A percentile compares a stretch with the other conserved stretches of the same genome.
These are phyloP conservation scores for Hevea brasiliensis DNA, from an alignment of 345 rosid species.

Conservation along the genomic window DNA sequence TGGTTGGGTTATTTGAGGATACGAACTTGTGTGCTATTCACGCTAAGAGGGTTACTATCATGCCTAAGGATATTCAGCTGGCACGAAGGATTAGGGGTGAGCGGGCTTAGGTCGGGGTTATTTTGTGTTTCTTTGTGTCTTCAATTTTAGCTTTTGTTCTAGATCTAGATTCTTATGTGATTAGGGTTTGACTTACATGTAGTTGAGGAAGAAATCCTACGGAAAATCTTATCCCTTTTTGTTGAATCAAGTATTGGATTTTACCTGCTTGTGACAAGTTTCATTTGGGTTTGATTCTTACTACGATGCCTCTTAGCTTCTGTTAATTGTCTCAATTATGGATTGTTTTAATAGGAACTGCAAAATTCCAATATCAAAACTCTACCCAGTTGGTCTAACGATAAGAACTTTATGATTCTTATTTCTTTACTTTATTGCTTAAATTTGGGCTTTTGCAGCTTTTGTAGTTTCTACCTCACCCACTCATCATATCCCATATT, in stretches of 20 bases:
- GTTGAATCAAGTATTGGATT: background rate
- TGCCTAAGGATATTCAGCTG: constrained; percentile 25
- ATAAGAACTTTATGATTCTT: too few species aligned
- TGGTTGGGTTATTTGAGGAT: constrained; percentile 26
- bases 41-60: constrained; percentile 24
- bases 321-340: too few species aligned
- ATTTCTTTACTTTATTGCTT: background rate
- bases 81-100: constrained; percentile 20
- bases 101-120: constrained; percentile 12
- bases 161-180: background rate
- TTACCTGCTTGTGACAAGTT: constrained; percentile 10
- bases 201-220: background rate
- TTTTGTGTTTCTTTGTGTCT: background rate
- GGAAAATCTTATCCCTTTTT: background rate
- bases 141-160: background rate
- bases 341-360: too few species aligned
- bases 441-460: background rate
- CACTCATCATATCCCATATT: too few species aligned
- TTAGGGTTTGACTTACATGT: background rate
- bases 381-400: too few species aligned
- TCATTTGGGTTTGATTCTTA: too few species aligned
- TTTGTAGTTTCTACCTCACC: background rate
- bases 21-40: constrained; percentile 27
- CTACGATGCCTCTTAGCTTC: too few species aligned
- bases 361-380: too few species aligned